A percentile compares a stretch with the other conserved stretches of the same genome.
Evolutionary conservation across 176 grass and related monocot genomes (phyloP).

Genomic region (Zoysia pacifica): DNA sequence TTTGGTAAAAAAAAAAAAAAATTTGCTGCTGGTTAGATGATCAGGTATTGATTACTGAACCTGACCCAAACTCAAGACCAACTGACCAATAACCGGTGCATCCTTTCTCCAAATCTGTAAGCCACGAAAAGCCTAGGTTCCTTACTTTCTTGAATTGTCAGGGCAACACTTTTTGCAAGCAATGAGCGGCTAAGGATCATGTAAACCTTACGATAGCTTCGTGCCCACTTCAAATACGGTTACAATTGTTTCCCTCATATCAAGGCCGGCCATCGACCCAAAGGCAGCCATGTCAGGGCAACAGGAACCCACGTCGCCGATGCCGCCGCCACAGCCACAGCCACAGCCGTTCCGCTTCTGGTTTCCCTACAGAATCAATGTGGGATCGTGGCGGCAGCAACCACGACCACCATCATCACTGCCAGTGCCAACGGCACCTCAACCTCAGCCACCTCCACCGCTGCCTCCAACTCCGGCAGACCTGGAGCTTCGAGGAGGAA

Average conservation of each 20-base stretch:
- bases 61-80: not conserved
- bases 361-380: slow-evolving; percentile 48
- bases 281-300: slow-evolving; percentile 39
- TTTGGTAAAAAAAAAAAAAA: no score
- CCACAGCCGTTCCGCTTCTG: slow-evolving; percentile 58
- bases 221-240: not conserved
- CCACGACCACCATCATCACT: slow-evolving; percentile 4
- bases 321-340: not conserved
- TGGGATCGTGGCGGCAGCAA: slow-evolving; percentile 27
- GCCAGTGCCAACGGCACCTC: not conserved
- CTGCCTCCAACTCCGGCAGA: slow-evolving; percentile 9
- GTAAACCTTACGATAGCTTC: slow-evolving; percentile 27
- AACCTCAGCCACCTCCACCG: slow-evolving; percentile 1
- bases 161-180: slow-evolving; percentile 22
- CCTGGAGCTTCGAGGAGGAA: slow-evolving; percentile 1
- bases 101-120: slow-evolving; percentile 47
- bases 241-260: not conserved
- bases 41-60: slow-evolving; percentile 24
- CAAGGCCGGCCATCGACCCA: not conserved
- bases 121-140: slow-evolving; percentile 48
- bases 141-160: slow-evolving; percentile 39
- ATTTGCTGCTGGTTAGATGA: not conserved
- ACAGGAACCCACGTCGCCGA: slow-evolving; percentile 4
- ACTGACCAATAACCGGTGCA: not conserved
- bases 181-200: slow-evolving; percentile 1